Base-by-base conservation (phyloP, 2,329 filamentous ascomycete species). In the Phoma sp. region DNA sequence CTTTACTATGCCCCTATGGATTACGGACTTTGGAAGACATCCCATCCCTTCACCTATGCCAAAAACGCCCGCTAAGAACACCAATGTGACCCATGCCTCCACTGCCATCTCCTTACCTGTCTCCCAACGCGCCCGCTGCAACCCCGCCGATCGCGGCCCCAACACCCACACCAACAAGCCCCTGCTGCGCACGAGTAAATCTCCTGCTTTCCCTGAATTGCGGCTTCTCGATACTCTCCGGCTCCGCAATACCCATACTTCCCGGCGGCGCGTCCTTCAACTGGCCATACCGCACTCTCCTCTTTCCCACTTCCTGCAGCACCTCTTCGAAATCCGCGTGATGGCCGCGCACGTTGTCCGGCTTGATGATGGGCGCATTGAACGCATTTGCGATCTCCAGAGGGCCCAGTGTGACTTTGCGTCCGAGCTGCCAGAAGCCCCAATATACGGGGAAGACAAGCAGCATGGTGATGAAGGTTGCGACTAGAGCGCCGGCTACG, bases 331-430 rank as follows among this genome's bases (percentile, higher is more conserved):
- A 66, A 18, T 67, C 64, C 7, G 61, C 64, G 27, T 67, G 64
- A 22, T 61, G 48, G 1, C 53, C 58, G 14, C 57, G 58, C 3
- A 55, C 59, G n/a, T 47, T 51, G 1, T 60, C 59, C 0, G 64
- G 64, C 23, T 54, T 47, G 38, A 66, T 58, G 32, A 63, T 60
- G 4, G 65, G 63, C 11, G 71, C 69, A 2, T 65, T 65, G 47
- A 74, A 74, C 1, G 70, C 71, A 22, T 72, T 65, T 1, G 70
- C 69, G 29, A 75, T 75, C 44, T 74, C 71, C 1, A 75, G 65
- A 5, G 72, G 72, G 11, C 65, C 66, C 0, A 75, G 60, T 4
- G 71, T 69, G 7, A 74, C 70, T 35, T 70, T 67, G 43, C 72
- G 68, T 1, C 71, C 71, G 0, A 74, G 66, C 30, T 73, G 58